Evolutionary conservation across 345 rosid genomes (phyloP).

Genomic region (Salix viminalis): DNA sequence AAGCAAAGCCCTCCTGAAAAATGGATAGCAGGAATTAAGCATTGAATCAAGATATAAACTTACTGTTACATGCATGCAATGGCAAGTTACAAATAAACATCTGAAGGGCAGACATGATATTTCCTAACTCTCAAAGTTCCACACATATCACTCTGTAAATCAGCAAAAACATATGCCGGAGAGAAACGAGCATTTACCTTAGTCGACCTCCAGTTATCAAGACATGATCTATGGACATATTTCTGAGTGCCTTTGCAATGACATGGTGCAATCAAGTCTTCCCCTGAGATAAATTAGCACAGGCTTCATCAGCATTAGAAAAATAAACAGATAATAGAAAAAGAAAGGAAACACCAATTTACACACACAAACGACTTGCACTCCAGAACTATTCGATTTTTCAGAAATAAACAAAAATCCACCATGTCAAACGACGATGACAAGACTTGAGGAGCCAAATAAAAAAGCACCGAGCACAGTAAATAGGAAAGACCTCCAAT

Average conservation of each 20-base stretch:
- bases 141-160: conserved; percentile 6
- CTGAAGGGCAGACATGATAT: not conserved
- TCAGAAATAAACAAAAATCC: conserved; percentile 3
- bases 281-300: conserved; percentile 51
- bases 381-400: not conserved
- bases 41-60: conserved; percentile 2
- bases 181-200: conserved; percentile 49
- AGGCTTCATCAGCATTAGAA: conserved; percentile 10
- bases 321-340: not conserved
- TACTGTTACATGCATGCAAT: not conserved
- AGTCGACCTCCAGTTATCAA: conserved; percentile 97
- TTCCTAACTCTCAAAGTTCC: not conserved
- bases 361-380: not conserved
- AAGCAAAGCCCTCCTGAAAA: conserved; percentile 98
- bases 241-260: conserved; percentile 98
- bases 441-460: conserved; percentile 3
- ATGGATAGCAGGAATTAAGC: conserved; percentile 3
- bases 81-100: not conserved
- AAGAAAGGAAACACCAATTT: not conserved
- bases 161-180: conserved; percentile 1
- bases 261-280: conserved; percentile 92
- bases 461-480: conserved; percentile 18
- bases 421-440: conserved; percentile 8
- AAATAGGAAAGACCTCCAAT: conserved; percentile 56
- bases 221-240: conserved; percentile 94